Percentiles rank a stretch among this genome's conserved stretches.
phyloP scores from a whole-genome alignment of 306 rosid species.

The Hylodesmum podocarpum region DNA sequence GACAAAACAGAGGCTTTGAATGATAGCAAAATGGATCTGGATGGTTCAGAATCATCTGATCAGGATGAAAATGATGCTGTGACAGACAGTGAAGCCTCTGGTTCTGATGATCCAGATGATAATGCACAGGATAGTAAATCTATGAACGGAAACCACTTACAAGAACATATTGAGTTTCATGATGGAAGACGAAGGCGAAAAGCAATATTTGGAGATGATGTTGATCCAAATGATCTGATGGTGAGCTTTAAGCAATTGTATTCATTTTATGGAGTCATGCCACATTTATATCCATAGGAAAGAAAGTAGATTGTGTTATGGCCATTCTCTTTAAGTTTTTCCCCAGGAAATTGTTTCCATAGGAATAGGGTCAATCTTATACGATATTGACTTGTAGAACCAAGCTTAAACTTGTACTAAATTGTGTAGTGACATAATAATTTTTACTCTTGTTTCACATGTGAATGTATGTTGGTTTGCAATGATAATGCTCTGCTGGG shows the following conservation, averaged over 20 bases:
- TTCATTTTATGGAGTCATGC: slow-evolving; percentile 6
- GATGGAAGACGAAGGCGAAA: slow-evolving; percentile 79
- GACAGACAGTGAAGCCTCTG: slow-evolving; percentile 21
- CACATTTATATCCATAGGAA: not conserved
- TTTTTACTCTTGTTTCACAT: slow-evolving; percentile 3
- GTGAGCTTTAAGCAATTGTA: slow-evolving; percentile 38
- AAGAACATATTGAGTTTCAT: slow-evolving; percentile 70
- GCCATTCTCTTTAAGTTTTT: not conserved
- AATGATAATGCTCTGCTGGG: not conserved
- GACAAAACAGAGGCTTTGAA: slow-evolving; percentile 34
- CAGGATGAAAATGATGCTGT: slow-evolving; percentile 40
- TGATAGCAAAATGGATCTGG: slow-evolving; percentile 39
- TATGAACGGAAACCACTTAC: slow-evolving; percentile 37
- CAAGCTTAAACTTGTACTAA: not conserved
- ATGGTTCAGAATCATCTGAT: slow-evolving; percentile 54
- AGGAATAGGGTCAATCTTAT: not conserved
- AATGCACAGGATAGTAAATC: slow-evolving; percentile 32
- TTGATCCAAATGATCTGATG: slow-evolving; percentile 50
- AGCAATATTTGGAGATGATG: slow-evolving; percentile 62
- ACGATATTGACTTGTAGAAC: not conserved
- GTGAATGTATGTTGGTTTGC: slow-evolving; percentile 16
- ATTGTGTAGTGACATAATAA: not conserved
- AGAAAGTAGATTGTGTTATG: not conserved
- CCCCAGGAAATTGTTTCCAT: not conserved
- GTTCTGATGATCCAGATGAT: slow-evolving; percentile 41